Conservation (phyloP, 305 asterid species). For the Solanum hybrid region DNA sequence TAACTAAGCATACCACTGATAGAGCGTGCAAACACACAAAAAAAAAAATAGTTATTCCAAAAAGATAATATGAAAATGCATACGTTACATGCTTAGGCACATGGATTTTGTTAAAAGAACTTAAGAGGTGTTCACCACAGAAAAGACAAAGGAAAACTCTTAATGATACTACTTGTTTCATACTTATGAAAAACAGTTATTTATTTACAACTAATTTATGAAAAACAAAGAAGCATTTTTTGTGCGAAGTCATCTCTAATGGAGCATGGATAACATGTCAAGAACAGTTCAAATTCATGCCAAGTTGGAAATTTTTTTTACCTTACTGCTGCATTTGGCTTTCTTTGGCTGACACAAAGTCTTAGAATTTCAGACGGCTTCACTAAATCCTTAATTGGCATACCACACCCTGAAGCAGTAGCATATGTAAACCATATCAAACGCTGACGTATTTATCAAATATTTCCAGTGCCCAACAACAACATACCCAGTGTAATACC, state of each 20-base stretch:
- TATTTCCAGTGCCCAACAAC: not conserved
- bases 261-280: not conserved
- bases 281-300: not conserved
- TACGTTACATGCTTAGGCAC: not conserved
- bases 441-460: not conserved
- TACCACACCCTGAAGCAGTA: slow-evolving; percentile 49
- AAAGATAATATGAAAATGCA: not conserved
- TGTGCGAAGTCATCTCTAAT: not conserved
- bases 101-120: not conserved
- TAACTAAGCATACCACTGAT: not conserved
- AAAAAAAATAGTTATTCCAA: not conserved
- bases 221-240: not conserved
- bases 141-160: not conserved
- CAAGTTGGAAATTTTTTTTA: slow-evolving; percentile 8
- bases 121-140: not conserved
- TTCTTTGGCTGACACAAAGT: slow-evolving; percentile 51
- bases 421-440: slow-evolving; percentile 3
- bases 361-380: slow-evolving; percentile 52
- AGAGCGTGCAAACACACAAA: not conserved
- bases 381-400: slow-evolving; percentile 44
- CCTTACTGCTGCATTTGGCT: slow-evolving; percentile 69
- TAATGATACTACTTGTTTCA: not conserved
- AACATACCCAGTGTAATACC: not conserved
- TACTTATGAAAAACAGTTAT: not conserved
- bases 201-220: not conserved